Conservation (phyloP, 768 basidiomycete genomes). For the Mycena haematopus region DNA sequence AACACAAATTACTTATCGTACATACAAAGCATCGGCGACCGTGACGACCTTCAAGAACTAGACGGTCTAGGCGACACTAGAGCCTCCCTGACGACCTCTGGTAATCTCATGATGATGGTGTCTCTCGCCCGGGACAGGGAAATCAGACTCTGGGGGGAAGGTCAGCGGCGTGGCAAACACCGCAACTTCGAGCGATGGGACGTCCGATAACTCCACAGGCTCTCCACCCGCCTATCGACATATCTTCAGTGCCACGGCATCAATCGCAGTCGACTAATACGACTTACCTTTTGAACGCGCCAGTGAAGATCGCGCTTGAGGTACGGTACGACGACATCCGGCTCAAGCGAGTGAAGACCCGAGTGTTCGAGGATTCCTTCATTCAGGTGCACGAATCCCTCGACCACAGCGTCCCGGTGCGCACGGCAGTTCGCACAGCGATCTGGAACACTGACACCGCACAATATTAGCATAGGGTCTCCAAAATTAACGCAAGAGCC, state of each 20-base stretch:
- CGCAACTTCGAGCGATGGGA: constrained; percentile 38
- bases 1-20: too few relatives aligned
- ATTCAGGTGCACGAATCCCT: constrained; percentile 55
- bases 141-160: constrained; percentile 36
- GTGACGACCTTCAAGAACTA: background rate
- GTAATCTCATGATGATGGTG: constrained; percentile 27
- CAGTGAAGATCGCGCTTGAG: constrained; percentile 47
- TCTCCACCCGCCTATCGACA: constrained; percentile 15
- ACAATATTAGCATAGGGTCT: background rate
- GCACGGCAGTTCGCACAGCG: constrained; percentile 49
- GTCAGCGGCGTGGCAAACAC: constrained; percentile 37
- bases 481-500: background rate
- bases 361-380: constrained; percentile 39
- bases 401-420: constrained; percentile 39
- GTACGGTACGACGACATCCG: constrained; percentile 48
- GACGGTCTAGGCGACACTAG: constrained; percentile 14
- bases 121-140: constrained; percentile 31
- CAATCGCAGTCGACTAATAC: background rate
- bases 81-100: constrained; percentile 34
- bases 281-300: constrained; percentile 47
- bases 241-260: constrained; percentile 18
- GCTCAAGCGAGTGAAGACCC: constrained; percentile 42
- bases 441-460: constrained; percentile 30
- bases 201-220: constrained; percentile 8
- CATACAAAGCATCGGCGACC: too few relatives aligned